Base-by-base conservation (phyloP, 306 rosid species). In the Quercus alba region DNA sequence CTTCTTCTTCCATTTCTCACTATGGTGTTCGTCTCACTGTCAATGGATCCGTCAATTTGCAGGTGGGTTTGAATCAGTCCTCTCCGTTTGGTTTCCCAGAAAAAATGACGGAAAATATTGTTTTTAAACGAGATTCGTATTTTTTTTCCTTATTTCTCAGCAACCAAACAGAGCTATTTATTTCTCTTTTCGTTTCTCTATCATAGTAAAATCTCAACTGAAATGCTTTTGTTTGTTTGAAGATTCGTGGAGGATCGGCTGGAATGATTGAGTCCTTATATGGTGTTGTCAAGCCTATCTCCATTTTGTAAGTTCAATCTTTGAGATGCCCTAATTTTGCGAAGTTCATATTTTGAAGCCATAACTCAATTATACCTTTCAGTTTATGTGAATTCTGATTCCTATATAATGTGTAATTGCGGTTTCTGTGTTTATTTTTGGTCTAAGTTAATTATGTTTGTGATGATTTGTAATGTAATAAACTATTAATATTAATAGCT, bases 191-290 rank as follows among this genome's bases (percentile, higher is more conserved):
- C 18, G 9, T 6, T 49, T 73, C 23, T 49, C 5, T 52, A 46
- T 44, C 41, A 38, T 7, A 7, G 46, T 38, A 2, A 38, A 38
- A 38, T 38, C 11, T 38, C 11, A 38, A 35, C 26, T 35, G 51
- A 67, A 3, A 62, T 77, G 23, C 46, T 54, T 25, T 35, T 75
- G 72, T 63, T 12, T 78, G 54, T 75, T 15, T 57, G 58, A 82
- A 95, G 99, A 89, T 95, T 81, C 95, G 93, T 81, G 97, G 99
- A 80, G 99, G 99, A 71, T 87, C 98, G 33, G 95, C 94, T 19
- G 98, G 98, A 64, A 88, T 90, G 72, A 88, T 94, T 23, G 98
- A 91, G 80, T 90, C 95, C 30, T 55, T 94, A 54, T 90, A 91
- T 75, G 98, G 98, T 12, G 98, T 88, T 81, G 73, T 91, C 75